Percentiles rank a stretch among this genome's conserved stretches.
Conservation (phyloP, 169 alveolate species). For the Eimeria falciformis region DNA sequence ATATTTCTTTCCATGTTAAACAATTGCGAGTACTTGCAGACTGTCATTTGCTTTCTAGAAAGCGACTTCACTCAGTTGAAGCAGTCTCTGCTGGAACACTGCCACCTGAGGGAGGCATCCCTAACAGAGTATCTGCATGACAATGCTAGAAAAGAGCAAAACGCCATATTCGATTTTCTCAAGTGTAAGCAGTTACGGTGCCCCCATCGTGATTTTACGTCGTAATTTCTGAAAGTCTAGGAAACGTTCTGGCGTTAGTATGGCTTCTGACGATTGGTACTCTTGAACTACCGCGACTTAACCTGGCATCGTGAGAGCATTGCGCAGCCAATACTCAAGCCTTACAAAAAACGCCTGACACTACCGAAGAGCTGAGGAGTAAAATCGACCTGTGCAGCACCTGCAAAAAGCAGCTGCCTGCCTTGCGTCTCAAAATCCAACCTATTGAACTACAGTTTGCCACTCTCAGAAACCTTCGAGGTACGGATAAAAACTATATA, state of each 20-base stretch:
- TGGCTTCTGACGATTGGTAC: too few species aligned
- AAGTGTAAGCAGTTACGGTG: slow-evolving; percentile 2
- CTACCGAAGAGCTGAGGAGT: slow-evolving; percentile 66
- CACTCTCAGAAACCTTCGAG: slow-evolving; percentile 76
- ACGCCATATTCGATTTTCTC: slow-evolving; percentile 57
- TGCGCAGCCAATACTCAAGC: slow-evolving; percentile 68
- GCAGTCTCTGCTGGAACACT: slow-evolving; percentile 80
- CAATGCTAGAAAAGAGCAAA: slow-evolving; percentile 75
- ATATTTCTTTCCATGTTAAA: too few species aligned
- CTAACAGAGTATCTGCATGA: slow-evolving; percentile 81
- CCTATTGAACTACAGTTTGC: slow-evolving; percentile 69
- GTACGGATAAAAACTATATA: too few species aligned
- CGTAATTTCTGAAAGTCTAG: too few species aligned
- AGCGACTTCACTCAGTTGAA: slow-evolving; percentile 82
- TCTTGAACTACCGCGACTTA: background rate
- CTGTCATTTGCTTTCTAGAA: slow-evolving; percentile 81
- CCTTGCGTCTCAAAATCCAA: slow-evolving; percentile 75
- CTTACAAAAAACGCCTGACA: slow-evolving; percentile 56
- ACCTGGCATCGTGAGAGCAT: background rate
- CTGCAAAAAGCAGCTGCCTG: slow-evolving; percentile 60
- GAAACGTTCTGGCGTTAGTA: too few species aligned
- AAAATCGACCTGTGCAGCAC: slow-evolving; percentile 64
- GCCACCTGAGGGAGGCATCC: slow-evolving; percentile 81
- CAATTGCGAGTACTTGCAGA: slow-evolving; percentile 47
- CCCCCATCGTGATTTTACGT: too few species aligned